Conservation (phyloP, 2,329 filamentous ascomycete species). For the Sporothrix brunneoviolacea region DNA sequence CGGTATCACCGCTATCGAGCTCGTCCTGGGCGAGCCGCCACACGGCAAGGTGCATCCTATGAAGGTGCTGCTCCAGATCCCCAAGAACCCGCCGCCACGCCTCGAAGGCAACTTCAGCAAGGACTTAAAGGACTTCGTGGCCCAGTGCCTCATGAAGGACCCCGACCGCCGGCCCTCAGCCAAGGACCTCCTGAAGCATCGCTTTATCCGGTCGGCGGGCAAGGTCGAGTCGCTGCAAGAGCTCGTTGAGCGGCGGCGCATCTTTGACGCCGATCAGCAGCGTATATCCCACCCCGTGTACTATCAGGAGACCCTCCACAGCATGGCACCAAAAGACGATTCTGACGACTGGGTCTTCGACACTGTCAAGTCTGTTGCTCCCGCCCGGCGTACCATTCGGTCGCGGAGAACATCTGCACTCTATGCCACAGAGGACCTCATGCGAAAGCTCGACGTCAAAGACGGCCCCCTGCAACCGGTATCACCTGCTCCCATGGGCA, state of each 20-base stretch:
- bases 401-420: slow-evolving; percentile 52
- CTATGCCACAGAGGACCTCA: slow-evolving; percentile 51
- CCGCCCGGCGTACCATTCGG: slow-evolving; percentile 37
- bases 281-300: slow-evolving; percentile 68
- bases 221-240: slow-evolving; percentile 85
- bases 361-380: slow-evolving; percentile 70
- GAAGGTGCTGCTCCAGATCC: slow-evolving; percentile 89
- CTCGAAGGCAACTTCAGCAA: slow-evolving; percentile 81
- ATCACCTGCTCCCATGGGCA: slow-evolving; percentile 43
- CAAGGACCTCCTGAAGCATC: slow-evolving; percentile 79
- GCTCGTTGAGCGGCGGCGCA: slow-evolving; percentile 73
- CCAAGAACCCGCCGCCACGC: slow-evolving; percentile 76
- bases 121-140: slow-evolving; percentile 91
- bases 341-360: slow-evolving; percentile 94
- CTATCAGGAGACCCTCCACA: slow-evolving; percentile 86
- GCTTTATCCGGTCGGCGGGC: slow-evolving; percentile 79
- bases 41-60: slow-evolving; percentile 81
- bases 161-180: slow-evolving; percentile 77
- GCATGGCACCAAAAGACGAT: slow-evolving; percentile 58
- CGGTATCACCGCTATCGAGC: slow-evolving; percentile 85
- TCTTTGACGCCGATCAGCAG: slow-evolving; percentile 69
- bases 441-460: slow-evolving; percentile 55
- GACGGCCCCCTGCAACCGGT: slow-evolving; percentile 52
- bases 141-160: slow-evolving; percentile 87
- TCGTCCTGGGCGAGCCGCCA: slow-evolving; percentile 84